Conservation (phyloP, 1,284 basidiomycete species). For the Tetrapyrgos nigripes region DNA sequence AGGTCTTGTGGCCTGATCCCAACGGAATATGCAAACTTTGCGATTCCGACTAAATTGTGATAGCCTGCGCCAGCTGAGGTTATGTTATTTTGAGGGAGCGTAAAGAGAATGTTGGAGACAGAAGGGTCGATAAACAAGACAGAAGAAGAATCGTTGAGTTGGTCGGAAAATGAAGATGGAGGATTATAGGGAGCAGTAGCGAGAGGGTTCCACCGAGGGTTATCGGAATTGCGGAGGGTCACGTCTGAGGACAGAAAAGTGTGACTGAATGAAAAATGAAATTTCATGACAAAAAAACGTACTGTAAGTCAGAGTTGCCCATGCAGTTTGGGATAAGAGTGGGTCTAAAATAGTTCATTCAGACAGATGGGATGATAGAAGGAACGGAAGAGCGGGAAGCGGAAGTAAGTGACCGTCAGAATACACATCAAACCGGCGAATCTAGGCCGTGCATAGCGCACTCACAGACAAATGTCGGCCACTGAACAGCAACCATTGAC, state of each 20-base stretch:
- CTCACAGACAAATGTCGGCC: constrained; percentile 92
- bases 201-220: constrained; percentile 72
- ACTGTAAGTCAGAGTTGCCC: constrained; percentile 90
- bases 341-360: constrained; percentile 67
- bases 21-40: constrained; percentile 80
- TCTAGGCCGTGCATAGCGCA: constrained; percentile 24
- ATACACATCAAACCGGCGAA: too few species aligned
- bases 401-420: too few species aligned
- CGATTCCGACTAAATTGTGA: constrained; percentile 61
- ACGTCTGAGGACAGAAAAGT: constrained; percentile 58
- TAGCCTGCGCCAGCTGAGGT: constrained; percentile 33
- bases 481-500: constrained; percentile 92
- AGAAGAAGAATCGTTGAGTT: constrained; percentile 73
- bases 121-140: constrained; percentile 79
- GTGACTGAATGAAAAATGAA: neutral
- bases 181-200: constrained; percentile 65
- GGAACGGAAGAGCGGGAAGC: constrained; percentile 3
- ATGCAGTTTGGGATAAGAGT: constrained; percentile 83
- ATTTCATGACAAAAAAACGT: too few species aligned
- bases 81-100: constrained; percentile 61
- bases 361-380: neutral
- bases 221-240: constrained; percentile 59
- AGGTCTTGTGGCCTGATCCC: constrained; percentile 78
- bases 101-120: constrained; percentile 76
- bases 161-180: constrained; percentile 70